Evolutionary conservation across 768 basidiomycete genomes (phyloP), one percentile per base, ranked within the genome.

Genomic region (Harrya chromipes): DNA sequence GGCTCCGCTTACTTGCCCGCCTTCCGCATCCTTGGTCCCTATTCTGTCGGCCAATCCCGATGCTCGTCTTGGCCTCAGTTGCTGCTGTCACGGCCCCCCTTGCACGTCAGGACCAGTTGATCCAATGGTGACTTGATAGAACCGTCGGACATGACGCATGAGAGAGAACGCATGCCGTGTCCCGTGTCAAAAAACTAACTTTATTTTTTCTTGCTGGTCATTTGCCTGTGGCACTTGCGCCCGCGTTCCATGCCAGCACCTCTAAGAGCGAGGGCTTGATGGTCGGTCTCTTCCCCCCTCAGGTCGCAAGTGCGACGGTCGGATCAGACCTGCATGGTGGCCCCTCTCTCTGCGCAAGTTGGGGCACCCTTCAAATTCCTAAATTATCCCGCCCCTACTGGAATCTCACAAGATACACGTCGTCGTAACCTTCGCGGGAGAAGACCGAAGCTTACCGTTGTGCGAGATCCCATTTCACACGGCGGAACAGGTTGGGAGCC

Each of bases 361-460:
- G 26, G 23, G 42, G 0, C n/a, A 27, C 11, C 5, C 10, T 34
- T 21, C 39, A 36, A 14, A 9, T 34, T 31, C 44, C 31, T 21
- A 23, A 38, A 27, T 16, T 43, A 42, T 33, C 16, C 19, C 24
- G 10, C 16, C 20, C 37, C 40, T 23, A 13, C 19, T 43, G 26
- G 17, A 49, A 43, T 44, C 50, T 34, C 27, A 40, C 40, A 50
- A 49, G 50, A 40, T 44, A 54, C 16, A 6, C 36, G 31, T 35
- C 23, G 21, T 19, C n/a, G 21, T 29, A 50, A 65, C 55, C 54
- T 52, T 63, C 60, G 61, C 62, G 62, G 62, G 63, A 63, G 63
- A 63, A 65, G 60, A 29, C 16, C 6, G 16, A 42, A 12, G 21
- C 29, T 44, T 47, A 13, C 29, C 33, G 23, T 13, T 47, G 43